phyloP scores from a whole-genome alignment of 805 yeast species.

The Wickerhamiella domercqiae region DNA sequence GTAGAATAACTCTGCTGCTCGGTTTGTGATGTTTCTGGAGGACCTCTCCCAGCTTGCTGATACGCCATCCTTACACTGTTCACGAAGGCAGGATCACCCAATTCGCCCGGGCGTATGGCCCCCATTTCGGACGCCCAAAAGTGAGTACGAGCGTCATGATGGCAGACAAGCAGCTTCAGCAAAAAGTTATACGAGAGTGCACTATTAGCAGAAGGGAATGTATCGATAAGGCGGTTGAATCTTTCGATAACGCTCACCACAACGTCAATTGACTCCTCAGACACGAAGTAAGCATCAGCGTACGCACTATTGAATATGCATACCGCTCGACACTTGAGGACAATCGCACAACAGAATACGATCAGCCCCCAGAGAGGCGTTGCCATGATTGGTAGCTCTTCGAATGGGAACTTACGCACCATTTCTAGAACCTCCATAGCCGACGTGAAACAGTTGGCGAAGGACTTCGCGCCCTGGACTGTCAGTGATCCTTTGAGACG shows the following conservation, averaged over 20 bases:
- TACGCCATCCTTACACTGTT: background rate
- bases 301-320: conserved; percentile 18
- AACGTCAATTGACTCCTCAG: conserved; percentile 13
- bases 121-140: conserved; percentile 6
- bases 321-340: conserved; percentile 22
- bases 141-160: conserved; percentile 20
- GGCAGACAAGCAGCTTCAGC: conserved; percentile 21
- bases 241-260: conserved; percentile 13
- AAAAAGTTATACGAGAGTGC: conserved; percentile 20
- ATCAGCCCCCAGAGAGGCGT: conserved; percentile 19
- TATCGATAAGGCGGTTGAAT: conserved; percentile 14
- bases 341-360: conserved; percentile 19
- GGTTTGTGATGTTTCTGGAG: background rate
- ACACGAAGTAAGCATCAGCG: conserved; percentile 17
- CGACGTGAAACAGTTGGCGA: conserved; percentile 17
- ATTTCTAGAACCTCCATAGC: conserved; percentile 15
- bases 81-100: conserved; percentile 12
- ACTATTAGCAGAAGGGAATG: conserved; percentile 20
- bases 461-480: conserved; percentile 17
- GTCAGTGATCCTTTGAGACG: conserved; percentile 16
- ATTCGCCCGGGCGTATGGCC: conserved; percentile 1
- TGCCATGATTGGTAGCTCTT: conserved; percentile 42
- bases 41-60: background rate
- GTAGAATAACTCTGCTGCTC: background rate
- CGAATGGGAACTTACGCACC: conserved; percentile 20